Conservation (phyloP, 306 rosid species). For the Cicer yamashitae region DNA sequence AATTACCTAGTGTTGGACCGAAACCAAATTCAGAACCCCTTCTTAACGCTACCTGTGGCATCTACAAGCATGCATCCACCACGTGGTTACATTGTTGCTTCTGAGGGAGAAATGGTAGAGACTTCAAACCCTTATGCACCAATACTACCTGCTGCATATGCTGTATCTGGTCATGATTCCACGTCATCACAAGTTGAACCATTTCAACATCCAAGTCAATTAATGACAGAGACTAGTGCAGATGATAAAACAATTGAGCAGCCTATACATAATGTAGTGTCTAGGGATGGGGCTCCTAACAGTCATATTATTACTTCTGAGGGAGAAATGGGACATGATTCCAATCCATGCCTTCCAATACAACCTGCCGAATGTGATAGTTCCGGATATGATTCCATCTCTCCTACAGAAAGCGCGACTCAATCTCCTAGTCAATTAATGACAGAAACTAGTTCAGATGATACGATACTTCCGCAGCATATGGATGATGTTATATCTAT, state of each 20-base stretch:
- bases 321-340: conserved; percentile 51
- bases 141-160: conserved; percentile 42
- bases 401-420: conserved; percentile 39
- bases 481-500: conserved; percentile 37
- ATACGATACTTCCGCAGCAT: conserved; percentile 44
- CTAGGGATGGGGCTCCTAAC: conserved; percentile 48
- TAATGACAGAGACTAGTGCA: conserved; percentile 48
- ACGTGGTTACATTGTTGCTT: conserved; percentile 45
- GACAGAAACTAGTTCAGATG: conserved; percentile 53
- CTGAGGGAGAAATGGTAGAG: conserved; percentile 54
- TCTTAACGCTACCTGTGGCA: conserved; percentile 50
- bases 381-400: conserved; percentile 47
- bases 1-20: conserved; percentile 55
- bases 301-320: conserved; percentile 46
- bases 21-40: conserved; percentile 60
- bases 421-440: conserved; percentile 51
- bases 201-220: conserved; percentile 48
- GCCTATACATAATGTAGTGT: conserved; percentile 37
- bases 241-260: conserved; percentile 51
- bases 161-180: conserved; percentile 43
- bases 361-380: conserved; percentile 46
- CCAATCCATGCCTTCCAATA: conserved; percentile 44
- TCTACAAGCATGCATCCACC: conserved; percentile 50
- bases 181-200: conserved; percentile 41
- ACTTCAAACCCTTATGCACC: conserved; percentile 49